Conservation (phyloP, 371 early-diverging fungal genomes). For the Smittium culicis region DNA sequence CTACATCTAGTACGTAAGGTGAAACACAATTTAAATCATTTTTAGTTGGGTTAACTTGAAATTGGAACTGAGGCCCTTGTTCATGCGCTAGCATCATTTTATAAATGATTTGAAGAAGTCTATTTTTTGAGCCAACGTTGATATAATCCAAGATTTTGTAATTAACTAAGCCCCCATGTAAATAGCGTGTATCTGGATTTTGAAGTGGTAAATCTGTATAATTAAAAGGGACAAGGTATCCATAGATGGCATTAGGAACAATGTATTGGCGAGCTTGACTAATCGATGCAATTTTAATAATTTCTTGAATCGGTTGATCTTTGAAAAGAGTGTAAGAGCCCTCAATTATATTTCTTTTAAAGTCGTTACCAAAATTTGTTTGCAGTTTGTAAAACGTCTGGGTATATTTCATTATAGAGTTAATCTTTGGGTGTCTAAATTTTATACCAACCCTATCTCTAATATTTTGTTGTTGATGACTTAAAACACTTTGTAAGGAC, state of each 20-base stretch:
- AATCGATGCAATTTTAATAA: slow-evolving; percentile 52
- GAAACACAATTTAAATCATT: slow-evolving; percentile 48
- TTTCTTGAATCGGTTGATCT: slow-evolving; percentile 44
- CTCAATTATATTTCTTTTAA: slow-evolving; percentile 23
- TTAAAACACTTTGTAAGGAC: slow-evolving; percentile 56
- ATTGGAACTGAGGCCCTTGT: slow-evolving; percentile 39
- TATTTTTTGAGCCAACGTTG: slow-evolving; percentile 54
- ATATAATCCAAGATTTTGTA: slow-evolving; percentile 51
- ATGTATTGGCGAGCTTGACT: slow-evolving; percentile 52
- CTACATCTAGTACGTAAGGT: slow-evolving; percentile 59
- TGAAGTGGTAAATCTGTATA: slow-evolving; percentile 33
- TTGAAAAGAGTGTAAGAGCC: slow-evolving; percentile 39
- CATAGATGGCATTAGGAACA: slow-evolving; percentile 61
- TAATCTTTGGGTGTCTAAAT: slow-evolving; percentile 53
- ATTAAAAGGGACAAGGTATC: slow-evolving; percentile 49
- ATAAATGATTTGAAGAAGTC: slow-evolving; percentile 55
- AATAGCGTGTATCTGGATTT: slow-evolving; percentile 42
- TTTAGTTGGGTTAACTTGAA: slow-evolving; percentile 18
- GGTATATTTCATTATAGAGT: slow-evolving; percentile 45
- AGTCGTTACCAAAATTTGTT: slow-evolving; percentile 25
- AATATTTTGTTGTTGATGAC: slow-evolving; percentile 46
- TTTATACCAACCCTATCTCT: slow-evolving; percentile 54
- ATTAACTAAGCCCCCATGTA: slow-evolving; percentile 51
- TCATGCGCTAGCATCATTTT: slow-evolving; percentile 69
- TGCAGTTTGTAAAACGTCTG: slow-evolving; percentile 24